Evolutionary conservation across 2,329 filamentous ascomycete genomes (phyloP), one percentile per base, ranked within the genome.

Genomic region (Kalaharituber pfeilii): DNA sequence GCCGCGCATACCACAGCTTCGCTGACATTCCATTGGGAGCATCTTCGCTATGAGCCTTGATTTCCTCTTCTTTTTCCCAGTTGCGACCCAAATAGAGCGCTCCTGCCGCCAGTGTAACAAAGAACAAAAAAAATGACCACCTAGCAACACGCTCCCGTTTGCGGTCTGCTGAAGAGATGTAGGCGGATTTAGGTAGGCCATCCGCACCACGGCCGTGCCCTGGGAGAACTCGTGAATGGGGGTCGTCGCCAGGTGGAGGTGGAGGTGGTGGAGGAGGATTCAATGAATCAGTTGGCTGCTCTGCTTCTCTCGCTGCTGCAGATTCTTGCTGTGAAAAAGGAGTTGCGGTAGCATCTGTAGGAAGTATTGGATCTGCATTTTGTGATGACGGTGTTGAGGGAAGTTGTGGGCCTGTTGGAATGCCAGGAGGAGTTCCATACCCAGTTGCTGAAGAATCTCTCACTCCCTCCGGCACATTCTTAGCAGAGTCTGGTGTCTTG

Each of bases 91-190:
- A 74, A 68, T 88, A 96, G 44, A 82, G 72, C 4, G 80, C 72
- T 20, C 78, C 79, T 11, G 75, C 69, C 5, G 81, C 65, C 51
- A 73, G 71, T 49, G 76, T 72, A 20, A 76, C 67, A 5, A 82
- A 69, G 47, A 84, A 73, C 6, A 73, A 65, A 11, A 75, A 72
- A 62, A 91, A 86, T 65, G 85, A 75, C 67, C 82, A 81, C 65
- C 86, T 86, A 53, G 84, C 82, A 64, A 87, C 73, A 63, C 77
- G 77, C 61, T 82, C 81, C 54, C 88, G 81, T 65, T 84, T 82
- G 65, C 83, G 80, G 66, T 98, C 91, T 39, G 83, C 79, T 2
- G 89, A 96, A 15, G 91, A 95, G 62, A 94, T 78, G 69, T 96
- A 96, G 59, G 83, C 83, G 15, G 81, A 82, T 52, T 59, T 60